Base-by-base conservation (phyloP, 2,329 filamentous ascomycete genomes). In the Xylariaceae sp. region DNA sequence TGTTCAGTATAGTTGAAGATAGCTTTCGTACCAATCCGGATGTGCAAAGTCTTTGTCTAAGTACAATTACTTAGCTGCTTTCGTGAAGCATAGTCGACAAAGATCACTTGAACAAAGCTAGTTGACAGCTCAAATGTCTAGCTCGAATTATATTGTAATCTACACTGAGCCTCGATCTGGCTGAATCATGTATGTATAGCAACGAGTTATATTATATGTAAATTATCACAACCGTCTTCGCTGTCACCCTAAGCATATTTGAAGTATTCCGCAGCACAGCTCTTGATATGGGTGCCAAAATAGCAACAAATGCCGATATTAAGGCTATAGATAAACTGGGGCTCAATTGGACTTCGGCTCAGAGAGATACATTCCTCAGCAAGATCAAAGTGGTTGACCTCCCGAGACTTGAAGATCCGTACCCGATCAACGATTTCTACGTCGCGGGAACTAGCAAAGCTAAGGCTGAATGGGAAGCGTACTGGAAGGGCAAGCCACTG, bases 361-460 rank as follows among this genome's bases (percentile, higher is more conserved):
- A 59, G 44, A 54, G 50, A 37, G 26, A 54, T 23, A 14, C 37
- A 7, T 61, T 48, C 20, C 43, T 61, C 2, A 23, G 45, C 20
- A 41, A 48, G 3, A 40, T 64, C 2, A 57, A 57, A 12, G 44
- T 52, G 2, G 54, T 57, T 6, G 44, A 57, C 6, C 41, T 60
- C 7, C 48, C 47, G 14, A 42, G 57, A 7, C 21, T 59, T 1
- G 43, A 40, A 19, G 44, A 45, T 0, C 57, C 57, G 3, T 59
- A 59, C 29, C 57, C 57, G n/a, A 54, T 52, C 14, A 37, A 56
- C 40, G 43, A 56, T 20, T 53, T 37, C 20, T 59, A 45, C 40
- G 55, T 42, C 7, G 54, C 61, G 2, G 54, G 54, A 12, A 62
- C 61, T 2, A 20, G 48, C 2, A 54, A 55, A 32, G 56, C 57